Conservation (phyloP, 108 stramenopile genomes). For the Aurantiochytrium sp. region DNA sequence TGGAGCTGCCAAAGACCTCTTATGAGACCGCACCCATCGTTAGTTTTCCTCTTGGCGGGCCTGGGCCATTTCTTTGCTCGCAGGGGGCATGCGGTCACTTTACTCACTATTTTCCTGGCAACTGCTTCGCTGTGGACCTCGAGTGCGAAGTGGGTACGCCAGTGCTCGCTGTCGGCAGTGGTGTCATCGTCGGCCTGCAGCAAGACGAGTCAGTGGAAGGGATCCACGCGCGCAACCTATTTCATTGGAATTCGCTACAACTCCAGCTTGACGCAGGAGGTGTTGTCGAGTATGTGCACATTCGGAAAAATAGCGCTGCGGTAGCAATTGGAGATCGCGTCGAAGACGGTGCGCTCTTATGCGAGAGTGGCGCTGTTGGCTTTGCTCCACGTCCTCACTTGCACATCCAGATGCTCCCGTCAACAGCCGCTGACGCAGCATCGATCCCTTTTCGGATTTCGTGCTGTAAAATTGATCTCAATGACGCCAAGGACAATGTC, state of each 20-base stretch:
- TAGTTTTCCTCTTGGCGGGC: conserved; percentile 25
- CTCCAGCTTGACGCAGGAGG: conserved; percentile 38
- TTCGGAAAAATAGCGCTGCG: conserved; percentile 44
- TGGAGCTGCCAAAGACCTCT: neutral
- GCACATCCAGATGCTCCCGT: conserved; percentile 42
- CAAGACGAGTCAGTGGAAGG: conserved; percentile 47
- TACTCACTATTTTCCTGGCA: conserved; percentile 75
- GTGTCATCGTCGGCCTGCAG: conserved; percentile 52
- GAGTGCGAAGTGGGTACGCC: conserved; percentile 69
- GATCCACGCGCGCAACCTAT: conserved; percentile 69
- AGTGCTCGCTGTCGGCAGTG: conserved; percentile 61
- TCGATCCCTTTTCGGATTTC: neutral
- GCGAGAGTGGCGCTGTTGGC: conserved; percentile 64
- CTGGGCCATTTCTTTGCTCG: conserved; percentile 46
- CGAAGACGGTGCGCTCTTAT: conserved; percentile 56
- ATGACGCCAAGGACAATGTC: no score
- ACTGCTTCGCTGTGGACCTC: conserved; percentile 73
- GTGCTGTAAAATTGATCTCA: neutral
- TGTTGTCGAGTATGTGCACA: conserved; percentile 74
- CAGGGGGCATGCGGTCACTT: conserved; percentile 69
- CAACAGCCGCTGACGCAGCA: neutral
- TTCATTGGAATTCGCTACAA: conserved; percentile 71
- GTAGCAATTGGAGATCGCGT: conserved; percentile 63
- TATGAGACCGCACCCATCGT: neutral
- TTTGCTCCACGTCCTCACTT: conserved; percentile 71